Conservation (phyloP, 495 filamentous ascomycete species). For the Penicillium ucsense region DNA sequence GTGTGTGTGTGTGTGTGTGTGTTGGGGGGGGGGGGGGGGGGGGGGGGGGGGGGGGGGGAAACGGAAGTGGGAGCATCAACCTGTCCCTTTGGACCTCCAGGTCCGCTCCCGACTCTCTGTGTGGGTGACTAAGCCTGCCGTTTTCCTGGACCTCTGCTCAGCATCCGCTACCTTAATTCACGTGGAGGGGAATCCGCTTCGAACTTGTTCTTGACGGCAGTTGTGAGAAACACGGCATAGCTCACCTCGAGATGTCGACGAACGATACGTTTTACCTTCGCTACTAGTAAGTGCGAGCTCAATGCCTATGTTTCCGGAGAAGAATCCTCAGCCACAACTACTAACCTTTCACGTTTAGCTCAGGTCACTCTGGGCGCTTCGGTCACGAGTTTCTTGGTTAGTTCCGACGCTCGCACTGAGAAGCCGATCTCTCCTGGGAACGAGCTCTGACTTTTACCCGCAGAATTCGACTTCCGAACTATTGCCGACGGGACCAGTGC, state of each 20-base stretch:
- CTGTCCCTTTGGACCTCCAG: constrained; percentile 34
- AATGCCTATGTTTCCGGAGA: constrained; percentile 4
- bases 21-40: too few relatives aligned
- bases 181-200: constrained; percentile 7
- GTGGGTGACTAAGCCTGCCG: constrained; percentile 41
- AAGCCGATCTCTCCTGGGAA: not conserved
- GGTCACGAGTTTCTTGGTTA: constrained; percentile 97
- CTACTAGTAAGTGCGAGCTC: constrained; percentile 67
- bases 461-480: constrained; percentile 95
- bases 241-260: constrained; percentile 34
- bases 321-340: constrained; percentile 34
- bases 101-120: constrained; percentile 30
- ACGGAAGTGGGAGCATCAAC: constrained; percentile 21
- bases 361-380: constrained; percentile 94
- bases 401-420: not conserved
- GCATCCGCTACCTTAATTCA: too few relatives aligned
- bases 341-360: constrained; percentile 52
- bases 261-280: constrained; percentile 88
- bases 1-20: too few relatives aligned
- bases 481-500: constrained; percentile 92
- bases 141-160: constrained; percentile 5
- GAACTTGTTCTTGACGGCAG: constrained; percentile 6
- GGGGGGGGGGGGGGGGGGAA: too few relatives aligned
- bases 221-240: not conserved
- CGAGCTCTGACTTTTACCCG: constrained; percentile 16